Evolutionary conservation across 2,329 filamentous ascomycete genomes (phyloP), one percentile per base, ranked within the genome.

Genomic region (Aspergillus versicolor): DNA sequence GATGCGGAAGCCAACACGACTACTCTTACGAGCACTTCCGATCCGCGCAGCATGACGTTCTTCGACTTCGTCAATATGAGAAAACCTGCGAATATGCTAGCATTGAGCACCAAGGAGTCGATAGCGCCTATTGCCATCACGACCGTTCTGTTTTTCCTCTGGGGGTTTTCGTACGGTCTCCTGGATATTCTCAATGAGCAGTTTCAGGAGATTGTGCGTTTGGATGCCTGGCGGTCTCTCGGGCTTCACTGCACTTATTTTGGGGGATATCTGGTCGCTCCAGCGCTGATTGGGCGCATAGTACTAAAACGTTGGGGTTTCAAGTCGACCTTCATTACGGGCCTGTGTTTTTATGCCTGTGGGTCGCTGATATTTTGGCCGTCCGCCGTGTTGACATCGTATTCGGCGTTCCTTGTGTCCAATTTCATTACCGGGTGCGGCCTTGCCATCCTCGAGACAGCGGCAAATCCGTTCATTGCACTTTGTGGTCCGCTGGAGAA

Each of bases 101-200:
- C 84, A 15, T 72, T 86, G 68, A 84, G 75, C 32, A 83, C 81
- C 58, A 74, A 76, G 52, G 82, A 87, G 62, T 85, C 83, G 0
- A 66, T 86, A 9, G 81, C 82, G 38, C 83, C 84, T 0, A 78
- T 84, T 21, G 74, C 81, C 2, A 62, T 91, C 61, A 91, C 95
- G 21, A 90, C 89, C 1, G 82, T 92, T 6, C 78, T 96, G 0
- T 96, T 96, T 75, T 86, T 96, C 62, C 78, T 96, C 3, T 96
- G 91, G 92, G 92, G 92, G 0, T 88, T 96, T 57, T 92, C 91
- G 0, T 96, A 96, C 65, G 92, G 92, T 0, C 81, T 96, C 2
- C 79, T 96, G 5, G 91, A 94, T 66, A 88, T 88, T 0, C 82
- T 97, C 27, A 96, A 96, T 70, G 66, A 70, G 0, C 82, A 84